Evolutionary conservation across 1,284 basidiomycete genomes (phyloP).

Genomic region (Sporisorium iseilematis-ciliati): DNA sequence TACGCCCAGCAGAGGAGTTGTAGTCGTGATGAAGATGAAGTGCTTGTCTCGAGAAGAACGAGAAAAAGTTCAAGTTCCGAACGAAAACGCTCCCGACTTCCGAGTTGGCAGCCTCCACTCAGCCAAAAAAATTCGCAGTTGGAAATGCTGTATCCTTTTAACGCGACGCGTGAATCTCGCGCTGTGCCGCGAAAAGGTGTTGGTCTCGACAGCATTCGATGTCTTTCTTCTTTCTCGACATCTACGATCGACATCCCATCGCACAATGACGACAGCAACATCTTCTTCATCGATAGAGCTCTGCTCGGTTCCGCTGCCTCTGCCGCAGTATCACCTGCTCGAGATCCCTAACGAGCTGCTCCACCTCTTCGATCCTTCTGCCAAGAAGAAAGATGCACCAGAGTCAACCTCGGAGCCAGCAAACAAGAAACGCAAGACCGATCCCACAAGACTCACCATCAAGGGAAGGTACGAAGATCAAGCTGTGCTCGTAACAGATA

Average conservation of each 20-base stretch:
- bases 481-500: slow-evolving; percentile 61
- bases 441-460: slow-evolving; percentile 49
- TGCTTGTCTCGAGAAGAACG: not conserved
- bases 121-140: slow-evolving; percentile 5
- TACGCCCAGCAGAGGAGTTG: not conserved
- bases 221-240: not conserved
- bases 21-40: not conserved
- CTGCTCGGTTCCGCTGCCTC: slow-evolving; percentile 28
- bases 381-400: slow-evolving; percentile 14
- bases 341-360: slow-evolving; percentile 57
- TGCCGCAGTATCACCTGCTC: slow-evolving; percentile 47
- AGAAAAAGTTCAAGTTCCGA: slow-evolving; percentile 16
- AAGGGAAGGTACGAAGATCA: slow-evolving; percentile 64
- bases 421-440: slow-evolving; percentile 33
- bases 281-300: slow-evolving; percentile 34
- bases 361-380: slow-evolving; percentile 31
- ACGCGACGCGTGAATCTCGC: slow-evolving; percentile 41
- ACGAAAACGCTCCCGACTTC: slow-evolving; percentile 16
- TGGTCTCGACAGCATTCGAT: slow-evolving; percentile 18
- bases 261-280: slow-evolving; percentile 12
- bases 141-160: slow-evolving; percentile 15
- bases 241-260: not conserved
- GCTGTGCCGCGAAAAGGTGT: slow-evolving; percentile 15
- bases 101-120: slow-evolving; percentile 27
- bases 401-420: slow-evolving; percentile 15